Base-by-base conservation (phyloP, 1,139 yeast genomes). In the Meyerozyma guilliermondii region DNA sequence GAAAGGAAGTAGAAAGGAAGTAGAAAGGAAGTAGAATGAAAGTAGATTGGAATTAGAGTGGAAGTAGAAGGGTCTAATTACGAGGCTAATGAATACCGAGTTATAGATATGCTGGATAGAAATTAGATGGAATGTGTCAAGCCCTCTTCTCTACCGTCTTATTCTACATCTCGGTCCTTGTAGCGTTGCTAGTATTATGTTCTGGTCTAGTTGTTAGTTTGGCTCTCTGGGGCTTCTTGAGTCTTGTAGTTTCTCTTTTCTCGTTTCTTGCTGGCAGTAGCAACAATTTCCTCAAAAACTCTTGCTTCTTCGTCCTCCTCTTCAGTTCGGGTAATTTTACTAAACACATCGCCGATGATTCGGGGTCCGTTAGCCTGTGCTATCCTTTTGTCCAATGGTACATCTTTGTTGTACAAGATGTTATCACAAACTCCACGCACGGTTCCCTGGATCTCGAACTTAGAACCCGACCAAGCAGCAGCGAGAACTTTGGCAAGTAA, bases 391-490 rank as follows among this genome's bases (percentile, higher is more conserved):
- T 64, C 62, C 35, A 77, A 58, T 1, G 80, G 66, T 5, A 80
- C 86, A 1, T 70, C 67, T 41, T 71, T 64, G 57, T 85, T 87
- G 51, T 84, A 84, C 41, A 92, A 68, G 4, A 89, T 83, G 39
- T 65, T 66, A 58, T 89, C 96, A 60, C 96, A 91, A 13, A 91
- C 97, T 18, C 80, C 87, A 45, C 97, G 70, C 29, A 88, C 72
- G 1, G 95, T 87, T n/a, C 92, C 78, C 58, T 87, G 92, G 45
- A 91, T 86, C 62, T 91, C 98, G 61, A 82, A 83, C 54, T 81
- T 82, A 18, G 96, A 87, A 1, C 97, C 98, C 40, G 85, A 83
- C 98, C 98, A 91, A 8, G 97, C 96, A 0, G 97, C 97, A 4
- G 94, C 91, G 40, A 91, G 70, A 3, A 91, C 91, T 60, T 91